Conservation (phyloP, 164 flowering plant genomes). For the Nelumbo lutea region DNA sequence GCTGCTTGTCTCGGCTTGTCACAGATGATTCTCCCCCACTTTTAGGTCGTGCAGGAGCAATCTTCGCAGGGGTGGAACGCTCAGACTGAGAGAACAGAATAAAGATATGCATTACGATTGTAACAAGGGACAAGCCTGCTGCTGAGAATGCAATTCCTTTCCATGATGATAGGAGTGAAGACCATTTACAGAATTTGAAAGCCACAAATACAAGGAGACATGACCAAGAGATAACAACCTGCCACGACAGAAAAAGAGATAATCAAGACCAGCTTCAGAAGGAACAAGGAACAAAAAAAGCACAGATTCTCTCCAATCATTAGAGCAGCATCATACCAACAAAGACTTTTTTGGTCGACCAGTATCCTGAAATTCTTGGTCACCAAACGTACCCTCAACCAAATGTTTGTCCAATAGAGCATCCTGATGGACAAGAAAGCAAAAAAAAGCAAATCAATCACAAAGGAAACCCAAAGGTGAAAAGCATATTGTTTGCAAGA, state of each 20-base stretch:
- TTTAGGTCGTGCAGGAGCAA: conserved; percentile 17
- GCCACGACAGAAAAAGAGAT: neutral
- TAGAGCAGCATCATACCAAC: conserved; percentile 31
- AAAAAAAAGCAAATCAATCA: neutral
- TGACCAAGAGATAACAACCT: conserved; percentile 58
- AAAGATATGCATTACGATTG: conserved; percentile 58
- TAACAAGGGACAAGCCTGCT: conserved; percentile 38
- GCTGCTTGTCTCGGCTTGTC: conserved; percentile 16
- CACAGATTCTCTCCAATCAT: neutral
- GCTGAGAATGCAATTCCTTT: conserved; percentile 44
- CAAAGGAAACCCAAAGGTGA: neutral
- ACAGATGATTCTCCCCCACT: conserved; percentile 19
- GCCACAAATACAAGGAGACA: conserved; percentile 30
- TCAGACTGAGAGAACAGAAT: conserved; percentile 70
- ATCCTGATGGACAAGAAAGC: conserved; percentile 40
- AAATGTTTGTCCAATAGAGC: conserved; percentile 56
- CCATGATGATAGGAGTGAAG: conserved; percentile 54
- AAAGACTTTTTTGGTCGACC: conserved; percentile 65
- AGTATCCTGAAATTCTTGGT: conserved; percentile 27
- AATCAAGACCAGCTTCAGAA: neutral
- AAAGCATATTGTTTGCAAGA: neutral
- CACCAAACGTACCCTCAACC: conserved; percentile 44
- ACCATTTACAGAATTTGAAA: conserved; percentile 35
- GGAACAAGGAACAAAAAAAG: neutral
- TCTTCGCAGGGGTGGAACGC: conserved; percentile 38